Evolutionary conservation across 2,329 filamentous ascomycete species (phyloP), one percentile per base, ranked within the genome.

Genomic region (Phyllosticta paracitricarpa): DNA sequence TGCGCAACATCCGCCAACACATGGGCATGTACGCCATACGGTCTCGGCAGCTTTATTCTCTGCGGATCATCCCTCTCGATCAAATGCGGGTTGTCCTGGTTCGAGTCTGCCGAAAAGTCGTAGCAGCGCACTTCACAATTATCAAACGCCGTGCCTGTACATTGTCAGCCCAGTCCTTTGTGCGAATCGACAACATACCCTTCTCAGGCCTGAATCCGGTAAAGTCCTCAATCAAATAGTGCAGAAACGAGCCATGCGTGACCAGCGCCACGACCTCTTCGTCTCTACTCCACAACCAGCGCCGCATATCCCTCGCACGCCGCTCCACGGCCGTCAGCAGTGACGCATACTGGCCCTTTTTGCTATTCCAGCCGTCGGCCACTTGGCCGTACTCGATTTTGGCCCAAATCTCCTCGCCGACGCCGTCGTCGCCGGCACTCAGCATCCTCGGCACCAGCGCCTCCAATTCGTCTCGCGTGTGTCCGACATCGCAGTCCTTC

Each of bases 181-280:
- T 7, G 6, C 40, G 1, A 48, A n/a, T 6, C 24, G 60, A 68
- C 28, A 70, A 10, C 57, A 24, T 70, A 78, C 78, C 79, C 63
- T 76, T 71, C 65, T 77, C 78, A 53, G 73, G 70, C 57, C 76
- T 78, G 67, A 68, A 81, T 53, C 85, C 88, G 59, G 84, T 79
- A 84, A 86, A 95, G 69, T 96, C 91, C 66, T 91, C 84, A 0
- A 89, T 93, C 65, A 96, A 76, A 68, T 91, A 95, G 72, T 96
- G 91, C 68, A 96, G 72, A 67, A 92, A 89, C 1, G 88, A 89
- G 1, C 91, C 91, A 68, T 96, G 91, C 2, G 89, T 88, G 5
- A 95, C 89, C 1, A 91, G 80, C 0, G 87, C 84, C 30, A 96
- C 82, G 66, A 92, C 82, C 68, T 89, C 84, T 67, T 83, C 81